phyloP scores from a whole-genome alignment of 2,329 filamentous ascomycete species.

The Aspergillus fumigatiaffinis region DNA sequence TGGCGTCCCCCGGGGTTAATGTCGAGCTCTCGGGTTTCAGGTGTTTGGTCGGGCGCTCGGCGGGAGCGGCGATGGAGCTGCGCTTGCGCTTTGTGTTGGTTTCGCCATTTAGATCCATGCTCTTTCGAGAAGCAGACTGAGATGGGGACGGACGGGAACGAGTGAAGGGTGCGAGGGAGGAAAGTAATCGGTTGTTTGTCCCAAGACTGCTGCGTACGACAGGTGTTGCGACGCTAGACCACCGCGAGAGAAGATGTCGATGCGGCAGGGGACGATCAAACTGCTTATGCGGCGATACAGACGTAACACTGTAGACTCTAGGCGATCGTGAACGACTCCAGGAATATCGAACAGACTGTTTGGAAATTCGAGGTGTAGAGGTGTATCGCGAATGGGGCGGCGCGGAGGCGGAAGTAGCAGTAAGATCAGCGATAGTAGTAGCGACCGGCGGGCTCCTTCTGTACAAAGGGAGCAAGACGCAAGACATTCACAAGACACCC shows the following conservation, averaged over 20 bases:
- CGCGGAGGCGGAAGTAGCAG: constrained; percentile 9
- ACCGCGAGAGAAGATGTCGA: constrained; percentile 3
- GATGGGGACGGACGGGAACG: constrained; percentile 6
- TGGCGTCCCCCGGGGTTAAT: constrained; percentile 39
- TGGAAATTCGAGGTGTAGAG: neutral
- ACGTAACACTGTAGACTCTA: neutral
- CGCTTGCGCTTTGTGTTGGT: constrained; percentile 53
- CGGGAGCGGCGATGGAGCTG: constrained; percentile 46
- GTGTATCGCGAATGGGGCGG: constrained; percentile 8
- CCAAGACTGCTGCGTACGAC: constrained; percentile 11
- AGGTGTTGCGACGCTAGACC: constrained; percentile 6
- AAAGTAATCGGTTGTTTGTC: constrained; percentile 10
- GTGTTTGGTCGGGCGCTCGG: constrained; percentile 54
- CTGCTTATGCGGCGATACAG: neutral
- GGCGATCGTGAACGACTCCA: neutral
- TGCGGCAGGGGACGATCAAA: neutral
- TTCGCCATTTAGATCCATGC: constrained; percentile 50
- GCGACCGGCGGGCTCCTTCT: constrained; percentile 28
- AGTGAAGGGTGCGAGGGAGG: constrained; percentile 3
- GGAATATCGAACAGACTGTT: neutral
- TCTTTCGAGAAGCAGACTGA: constrained; percentile 8
- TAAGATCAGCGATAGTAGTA: constrained; percentile 16
- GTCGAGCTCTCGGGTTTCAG: constrained; percentile 46
- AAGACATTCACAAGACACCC: constrained; percentile 34
- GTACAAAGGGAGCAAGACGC: constrained; percentile 23